phyloP scores from a whole-genome alignment of 805 yeast species.

The Yamadazyma kitorensis region DNA sequence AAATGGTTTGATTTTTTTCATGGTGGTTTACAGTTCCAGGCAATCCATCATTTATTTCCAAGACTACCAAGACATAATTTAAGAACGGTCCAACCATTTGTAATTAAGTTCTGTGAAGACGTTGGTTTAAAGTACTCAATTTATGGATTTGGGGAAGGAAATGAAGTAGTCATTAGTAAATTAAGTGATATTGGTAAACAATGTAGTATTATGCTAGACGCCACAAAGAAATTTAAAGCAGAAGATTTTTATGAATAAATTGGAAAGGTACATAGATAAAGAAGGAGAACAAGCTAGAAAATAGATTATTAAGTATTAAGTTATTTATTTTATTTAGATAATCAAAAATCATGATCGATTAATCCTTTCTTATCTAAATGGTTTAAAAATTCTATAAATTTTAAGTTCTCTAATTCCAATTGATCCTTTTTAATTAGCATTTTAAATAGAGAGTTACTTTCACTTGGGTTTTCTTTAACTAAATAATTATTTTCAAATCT shows the following conservation, averaged over 20 bases:
- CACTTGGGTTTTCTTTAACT: constrained; percentile 8
- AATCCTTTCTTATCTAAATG: constrained; percentile 27
- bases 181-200: constrained; percentile 77
- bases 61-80: constrained; percentile 86
- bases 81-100: constrained; percentile 68
- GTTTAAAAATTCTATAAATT: constrained; percentile 33
- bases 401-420: constrained; percentile 31
- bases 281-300: not conserved
- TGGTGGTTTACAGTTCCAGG: constrained; percentile 92
- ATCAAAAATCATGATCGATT: constrained; percentile 22
- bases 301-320: not conserved
- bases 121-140: constrained; percentile 79
- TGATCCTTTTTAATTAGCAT: constrained; percentile 35
- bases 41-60: constrained; percentile 87
- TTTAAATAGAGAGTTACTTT: constrained; percentile 22
- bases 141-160: constrained; percentile 81
- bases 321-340: not conserved
- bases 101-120: constrained; percentile 68
- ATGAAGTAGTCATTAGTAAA: constrained; percentile 63
- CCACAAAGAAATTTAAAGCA: constrained; percentile 63
- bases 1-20: constrained; percentile 88
- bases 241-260: constrained; percentile 19
- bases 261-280: not conserved
- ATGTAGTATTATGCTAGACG: constrained; percentile 71
- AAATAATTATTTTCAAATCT: constrained; percentile 13